These are phyloP conservation scores for Podaxis sp. DNA, from an alignment of 768 basidiomycete species.

Conservation along the genomic window DNA sequence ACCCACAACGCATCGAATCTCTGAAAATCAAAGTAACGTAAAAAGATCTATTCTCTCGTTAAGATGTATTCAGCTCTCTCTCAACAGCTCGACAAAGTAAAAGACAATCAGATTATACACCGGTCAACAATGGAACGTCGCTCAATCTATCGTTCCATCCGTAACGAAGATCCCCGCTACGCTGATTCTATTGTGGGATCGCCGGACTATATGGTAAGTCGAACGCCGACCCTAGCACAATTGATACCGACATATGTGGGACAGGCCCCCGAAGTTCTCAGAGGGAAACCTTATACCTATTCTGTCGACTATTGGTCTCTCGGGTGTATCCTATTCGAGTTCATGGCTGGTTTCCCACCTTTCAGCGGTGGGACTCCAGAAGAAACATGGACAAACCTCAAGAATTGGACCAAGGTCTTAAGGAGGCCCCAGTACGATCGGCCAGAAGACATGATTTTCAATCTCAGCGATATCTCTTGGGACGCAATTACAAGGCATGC, in stretches of 20 bases:
- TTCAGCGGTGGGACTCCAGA: slow-evolving; percentile 95
- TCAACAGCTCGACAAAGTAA: slow-evolving; percentile 88
- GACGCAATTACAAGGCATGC: slow-evolving; percentile 83
- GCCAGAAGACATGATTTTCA: slow-evolving; percentile 96
- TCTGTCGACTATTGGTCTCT: slow-evolving; percentile 99
- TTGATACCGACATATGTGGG: neutral
- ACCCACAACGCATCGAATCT: slow-evolving; percentile 92
- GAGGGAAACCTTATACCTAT: slow-evolving; percentile 93
- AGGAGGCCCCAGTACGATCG: slow-evolving; percentile 94
- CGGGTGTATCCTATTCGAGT: slow-evolving; percentile 98
- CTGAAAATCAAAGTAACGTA: slow-evolving; percentile 79
- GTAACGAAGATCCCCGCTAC: slow-evolving; percentile 87
- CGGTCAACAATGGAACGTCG: slow-evolving; percentile 93
- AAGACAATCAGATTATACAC: slow-evolving; percentile 86
- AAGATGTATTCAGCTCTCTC: neutral
- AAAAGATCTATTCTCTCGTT: neutral
- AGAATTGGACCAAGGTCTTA: slow-evolving; percentile 94
- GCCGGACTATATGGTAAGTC: slow-evolving; percentile 90
- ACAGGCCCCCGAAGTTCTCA: slow-evolving; percentile 83
- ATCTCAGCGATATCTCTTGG: slow-evolving; percentile 92
- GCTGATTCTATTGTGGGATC: slow-evolving; percentile 98
- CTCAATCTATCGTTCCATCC: slow-evolving; percentile 90
- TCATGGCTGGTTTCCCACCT: slow-evolving; percentile 94
- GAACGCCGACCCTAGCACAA: neutral
- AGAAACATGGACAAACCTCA: slow-evolving; percentile 98